phyloP scores from a whole-genome alignment of 148 eudicot species.

The Simmondsia chinensis region DNA sequence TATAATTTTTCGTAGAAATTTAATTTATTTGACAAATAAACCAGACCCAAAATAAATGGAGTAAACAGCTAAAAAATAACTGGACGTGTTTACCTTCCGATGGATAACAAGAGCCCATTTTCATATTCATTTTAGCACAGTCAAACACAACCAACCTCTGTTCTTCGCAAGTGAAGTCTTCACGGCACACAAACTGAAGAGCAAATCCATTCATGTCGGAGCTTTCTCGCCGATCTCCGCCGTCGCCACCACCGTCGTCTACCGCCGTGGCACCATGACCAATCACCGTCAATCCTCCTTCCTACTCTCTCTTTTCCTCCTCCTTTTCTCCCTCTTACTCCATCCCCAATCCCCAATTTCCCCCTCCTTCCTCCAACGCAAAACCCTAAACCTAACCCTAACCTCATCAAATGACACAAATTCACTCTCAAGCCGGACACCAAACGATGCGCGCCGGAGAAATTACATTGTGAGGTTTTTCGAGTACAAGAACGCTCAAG shows the following conservation, averaged over 20 bases:
- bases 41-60: too few species aligned
- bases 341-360: conserved; percentile 7
- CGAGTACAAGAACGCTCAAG: conserved; percentile 40
- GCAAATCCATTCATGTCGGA: conserved; percentile 28
- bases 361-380: conserved; percentile 5
- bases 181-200: too few species aligned
- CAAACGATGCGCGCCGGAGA: conserved; percentile 4
- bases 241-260: neutral
- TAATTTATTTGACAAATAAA: too few species aligned
- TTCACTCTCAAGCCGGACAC: conserved; percentile 5
- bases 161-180: too few species aligned
- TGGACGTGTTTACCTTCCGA: too few species aligned
- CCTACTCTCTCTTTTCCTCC: conserved; percentile 21
- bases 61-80: too few species aligned
- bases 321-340: conserved; percentile 23
- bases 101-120: too few species aligned
- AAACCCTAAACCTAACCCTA: conserved; percentile 35
- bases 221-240: conserved; percentile 26
- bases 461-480: conserved; percentile 66
- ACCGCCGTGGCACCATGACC: conserved; percentile 30
- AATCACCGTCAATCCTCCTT: conserved; percentile 3
- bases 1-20: too few species aligned
- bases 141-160: too few species aligned
- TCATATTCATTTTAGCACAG: too few species aligned
- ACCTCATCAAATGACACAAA: neutral